Conservation (phyloP, 805 yeast genomes). For the Yarrowia alimentaria region DNA sequence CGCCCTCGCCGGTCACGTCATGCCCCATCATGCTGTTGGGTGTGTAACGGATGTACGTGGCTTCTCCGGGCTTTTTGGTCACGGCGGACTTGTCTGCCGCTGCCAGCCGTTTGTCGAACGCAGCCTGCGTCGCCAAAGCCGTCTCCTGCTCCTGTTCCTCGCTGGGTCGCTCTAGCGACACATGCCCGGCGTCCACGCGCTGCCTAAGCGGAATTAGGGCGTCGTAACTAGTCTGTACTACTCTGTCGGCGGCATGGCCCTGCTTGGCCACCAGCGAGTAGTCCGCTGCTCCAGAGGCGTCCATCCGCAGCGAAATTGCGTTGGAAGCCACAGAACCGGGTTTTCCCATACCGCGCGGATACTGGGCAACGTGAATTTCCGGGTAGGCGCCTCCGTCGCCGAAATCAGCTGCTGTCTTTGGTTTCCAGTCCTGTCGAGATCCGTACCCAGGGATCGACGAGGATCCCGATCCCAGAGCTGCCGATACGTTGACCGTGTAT, state of each 20-base stretch:
- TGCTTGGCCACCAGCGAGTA: conserved; percentile 40
- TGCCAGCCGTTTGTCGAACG: conserved; percentile 52
- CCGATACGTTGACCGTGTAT: conserved; percentile 1
- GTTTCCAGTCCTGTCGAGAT: conserved; percentile 35
- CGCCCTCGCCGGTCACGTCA: conserved; percentile 36
- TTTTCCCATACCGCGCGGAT: conserved; percentile 39
- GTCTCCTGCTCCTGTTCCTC: conserved; percentile 49
- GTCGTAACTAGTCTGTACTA: conserved; percentile 49
- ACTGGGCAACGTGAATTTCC: conserved; percentile 39
- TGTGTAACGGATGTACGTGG: conserved; percentile 49
- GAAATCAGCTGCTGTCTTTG: conserved; percentile 35
- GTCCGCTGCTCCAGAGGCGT: conserved; percentile 37
- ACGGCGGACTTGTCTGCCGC: conserved; percentile 37
- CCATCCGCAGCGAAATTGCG: conserved; percentile 37
- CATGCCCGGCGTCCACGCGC: conserved; percentile 42
- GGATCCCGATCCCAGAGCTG: too few relatives aligned
- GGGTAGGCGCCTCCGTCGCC: conserved; percentile 42
- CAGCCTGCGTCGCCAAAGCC: conserved; percentile 55
- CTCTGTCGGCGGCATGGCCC: conserved; percentile 38
- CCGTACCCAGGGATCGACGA: too few relatives aligned
- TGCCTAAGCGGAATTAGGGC: conserved; percentile 64
- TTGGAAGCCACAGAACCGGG: conserved; percentile 30
- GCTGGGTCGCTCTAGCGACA: conserved; percentile 48
- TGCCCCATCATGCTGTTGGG: conserved; percentile 43
- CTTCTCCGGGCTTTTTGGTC: conserved; percentile 36